Evolutionary conservation across 2,329 filamentous ascomycete genomes (phyloP), one percentile per base, ranked within the genome.

Genomic region (Fusarium redolens): DNA sequence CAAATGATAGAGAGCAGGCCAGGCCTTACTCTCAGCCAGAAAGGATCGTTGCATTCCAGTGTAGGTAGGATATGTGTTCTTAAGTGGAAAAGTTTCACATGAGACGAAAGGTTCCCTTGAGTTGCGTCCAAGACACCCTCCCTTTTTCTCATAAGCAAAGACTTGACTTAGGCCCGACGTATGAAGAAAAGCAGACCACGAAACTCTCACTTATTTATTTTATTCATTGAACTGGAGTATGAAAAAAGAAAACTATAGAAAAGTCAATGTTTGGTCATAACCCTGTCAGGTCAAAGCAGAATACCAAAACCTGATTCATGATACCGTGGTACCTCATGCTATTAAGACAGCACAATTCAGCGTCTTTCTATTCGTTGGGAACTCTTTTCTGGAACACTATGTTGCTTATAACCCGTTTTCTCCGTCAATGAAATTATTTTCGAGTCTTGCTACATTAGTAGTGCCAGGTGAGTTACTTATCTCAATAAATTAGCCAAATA

Each of bases 1-100:
- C 68, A 86, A 87, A 78, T 90, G 85, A 35, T 25, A 71, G 56
- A 48, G 62, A 17, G 48, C 52, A 55, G 44, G 25, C 35, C 52
- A 55, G 44, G 25, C 35, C 25, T 54, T 51, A 38, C 33, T 38
- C 22, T 44, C 22, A 35, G 15, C 30, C 38, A 31, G 18, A 20
- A 20, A 22, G 12, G 47, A 31, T 41, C 18, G 22, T 40, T 37
- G 47, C 33, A 30, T 56, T 20, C n/a, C 22, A 18, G 33, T 50
- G 47, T 58, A 37, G 35, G 47, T 58, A 37, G 35, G 48, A 59
- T 30, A 58, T 54, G 43, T 58, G 61, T 58, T 55, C 56, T 65
- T 25, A 33, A 51, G 35, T 38, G 20, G 25, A 40, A 48, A 47
- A 44, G 69, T 48, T 58, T 59, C 59, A 57, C 50, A 54, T 38